phyloP scores from a whole-genome alignment of 805 yeast genomes.

The Pichia paraexigua region DNA sequence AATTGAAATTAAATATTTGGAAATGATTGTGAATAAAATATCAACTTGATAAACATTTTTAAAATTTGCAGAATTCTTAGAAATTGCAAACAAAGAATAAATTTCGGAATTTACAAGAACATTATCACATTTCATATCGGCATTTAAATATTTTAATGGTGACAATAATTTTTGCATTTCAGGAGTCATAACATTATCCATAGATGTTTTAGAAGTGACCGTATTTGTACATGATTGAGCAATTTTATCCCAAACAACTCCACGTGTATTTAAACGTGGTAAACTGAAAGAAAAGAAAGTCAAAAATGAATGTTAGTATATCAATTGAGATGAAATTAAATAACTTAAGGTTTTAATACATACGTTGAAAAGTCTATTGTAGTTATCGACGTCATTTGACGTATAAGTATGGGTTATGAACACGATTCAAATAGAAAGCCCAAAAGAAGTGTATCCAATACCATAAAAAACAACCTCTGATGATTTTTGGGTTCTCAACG shows the following conservation, averaged over 20 bases:
- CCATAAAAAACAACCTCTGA: not conserved
- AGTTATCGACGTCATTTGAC: not conserved
- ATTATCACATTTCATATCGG: not conserved
- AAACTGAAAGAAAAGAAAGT: conserved; percentile 19
- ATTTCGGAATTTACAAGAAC: conserved; percentile 25
- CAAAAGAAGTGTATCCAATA: not conserved
- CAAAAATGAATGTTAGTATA: not conserved
- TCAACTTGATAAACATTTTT: conserved; percentile 34
- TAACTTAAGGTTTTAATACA: not conserved
- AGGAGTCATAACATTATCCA: conserved; percentile 20
- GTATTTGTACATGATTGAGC: conserved; percentile 27
- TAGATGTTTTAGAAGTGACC: conserved; percentile 11
- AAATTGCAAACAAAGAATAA: conserved; percentile 51
- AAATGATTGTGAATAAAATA: conserved; percentile 36
- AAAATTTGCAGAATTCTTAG: conserved; percentile 34
- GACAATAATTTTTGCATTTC: conserved; percentile 11
- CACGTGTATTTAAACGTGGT: conserved; percentile 30
- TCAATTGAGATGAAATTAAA: not conserved
- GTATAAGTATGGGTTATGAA: not conserved
- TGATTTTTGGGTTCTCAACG: not conserved
- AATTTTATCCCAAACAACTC: conserved; percentile 31
- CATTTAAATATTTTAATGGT: conserved; percentile 1
- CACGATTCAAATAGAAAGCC: not conserved
- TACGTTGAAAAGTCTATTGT: conserved; percentile 20
- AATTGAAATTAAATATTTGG: conserved; percentile 38